Evolutionary conservation across 1,284 basidiomycete genomes (phyloP), one percentile per base, ranked within the genome.

Genomic region (Porogramme epimiltina): DNA sequence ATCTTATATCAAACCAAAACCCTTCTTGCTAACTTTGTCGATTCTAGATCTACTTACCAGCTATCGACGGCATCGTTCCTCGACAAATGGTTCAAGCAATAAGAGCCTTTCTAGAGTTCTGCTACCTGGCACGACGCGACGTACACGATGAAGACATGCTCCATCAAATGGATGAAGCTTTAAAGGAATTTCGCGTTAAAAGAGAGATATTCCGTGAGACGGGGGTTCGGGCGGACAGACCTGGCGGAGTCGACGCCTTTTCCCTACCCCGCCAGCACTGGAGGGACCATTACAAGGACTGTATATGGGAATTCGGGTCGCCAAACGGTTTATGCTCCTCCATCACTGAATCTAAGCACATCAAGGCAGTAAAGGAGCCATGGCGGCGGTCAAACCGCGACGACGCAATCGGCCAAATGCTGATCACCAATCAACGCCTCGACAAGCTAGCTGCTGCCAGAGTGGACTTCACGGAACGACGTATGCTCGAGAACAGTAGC

Each of bases 321-420:
- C 45, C 55, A 0, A 61, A 62, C 18, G 58, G 60, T 2, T 52
- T 62, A 2, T 62, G 57, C 19, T 52, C 57, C 1, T 62, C 55
- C 2, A 62, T 62, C 36, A 63, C 60, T 0, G 60, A 63, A 36
- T 54, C 56, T 0, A 55, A 53, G 25, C 62, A 63, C 33, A 63
- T 63, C 20, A 47, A 36, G 10, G 61, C 61, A 4, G 59, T 63
- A 24, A 63, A 63, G 42, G 41, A 58, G 28, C 63, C 61, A 0
- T 65, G 61, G 59, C 51, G 57, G 2, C 43, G 53, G 3, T 61
- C 59, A 0, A 65, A 51, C 18, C 39, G 51, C 0, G 45, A 52
- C 24, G 31, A 61, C 5, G 49, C 56, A 0, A 38, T 63, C 0
- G 50, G 43, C 5, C 62, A 63, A 20, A 61, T 64, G 48, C 22